Base-by-base conservation (phyloP, 768 basidiomycete genomes). In the Boletus bicolor region DNA sequence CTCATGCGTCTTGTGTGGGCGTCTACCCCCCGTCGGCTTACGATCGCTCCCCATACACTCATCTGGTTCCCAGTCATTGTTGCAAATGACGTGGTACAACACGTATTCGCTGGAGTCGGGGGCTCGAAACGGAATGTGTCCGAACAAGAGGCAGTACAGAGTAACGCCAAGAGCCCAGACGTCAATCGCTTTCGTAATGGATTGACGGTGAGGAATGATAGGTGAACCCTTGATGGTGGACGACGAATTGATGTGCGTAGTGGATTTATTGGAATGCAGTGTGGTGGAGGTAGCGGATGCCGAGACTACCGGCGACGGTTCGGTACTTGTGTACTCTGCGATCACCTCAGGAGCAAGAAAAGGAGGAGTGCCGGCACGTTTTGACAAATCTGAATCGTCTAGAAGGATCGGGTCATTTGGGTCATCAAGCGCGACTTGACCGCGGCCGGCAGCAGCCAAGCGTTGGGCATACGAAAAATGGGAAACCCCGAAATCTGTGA, bases 151-250 rank as follows among this genome's bases (percentile, higher is more conserved):
- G 68, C 94, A 96, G 73, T 93, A 98, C 5, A 98, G 77, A 2
- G 97, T 99, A 32, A 98, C 89, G 24, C 97, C 97, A 3, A 99
- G 81, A 0, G 97, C 96, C 97, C 97, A 99, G 35, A 99, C 83
- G 66, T 99, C 97, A 68, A 98, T 96, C 4, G 93, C 86, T 69
- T 94, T 93, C 39, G 93, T 93, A 49, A 97, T 88, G 4, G 82
- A 79, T 6, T 79, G 83, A 55, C 64, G 75, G 50, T 58, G 68
- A 6, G 54, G 59, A 26, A 60, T 32, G 49, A 58, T 49, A 3
- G 64, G 59, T 21, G 60, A 61, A n/a, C 63, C 66, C 49, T 67
- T 72, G 34, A 66, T 64, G 28, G 69, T 68, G 44, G 64, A 65
- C 32, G 63, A 65, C 4, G 67, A 68, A 50, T 72, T 63, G 59